Conservation (phyloP, 257 asterid species). For the Verbena officinalis region DNA sequence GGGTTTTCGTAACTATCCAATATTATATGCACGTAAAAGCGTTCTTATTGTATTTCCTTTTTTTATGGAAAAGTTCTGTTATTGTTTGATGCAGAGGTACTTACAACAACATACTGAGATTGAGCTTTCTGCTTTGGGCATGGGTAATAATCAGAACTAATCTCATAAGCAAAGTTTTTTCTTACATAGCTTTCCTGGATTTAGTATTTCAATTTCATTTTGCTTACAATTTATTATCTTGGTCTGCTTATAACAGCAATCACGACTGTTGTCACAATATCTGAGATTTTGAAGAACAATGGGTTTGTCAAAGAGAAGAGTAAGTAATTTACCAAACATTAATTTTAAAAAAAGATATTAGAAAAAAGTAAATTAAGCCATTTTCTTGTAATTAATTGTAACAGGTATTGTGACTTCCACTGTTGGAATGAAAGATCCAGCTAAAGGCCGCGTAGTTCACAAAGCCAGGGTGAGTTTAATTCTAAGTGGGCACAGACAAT, state of each 20-base stretch:
- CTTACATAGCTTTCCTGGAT: too few relatives aligned
- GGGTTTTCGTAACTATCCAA: too few relatives aligned
- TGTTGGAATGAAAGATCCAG: constrained; percentile 81
- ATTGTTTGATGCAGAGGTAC: constrained; percentile 58
- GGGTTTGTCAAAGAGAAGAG: constrained; percentile 91
- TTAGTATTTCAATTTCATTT: not conserved
- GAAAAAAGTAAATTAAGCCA: too few relatives aligned
- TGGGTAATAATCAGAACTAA: constrained; percentile 54
- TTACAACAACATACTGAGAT: constrained; percentile 84
- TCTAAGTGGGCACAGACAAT: too few relatives aligned
- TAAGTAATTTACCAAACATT: constrained; percentile 38
- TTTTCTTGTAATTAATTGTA: constrained; percentile 11
- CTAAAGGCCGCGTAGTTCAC: constrained; percentile 78
- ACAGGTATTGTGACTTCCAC: constrained; percentile 82
- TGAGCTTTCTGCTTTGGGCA: constrained; percentile 89
- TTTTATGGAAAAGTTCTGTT: not conserved
- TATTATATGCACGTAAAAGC: too few relatives aligned
- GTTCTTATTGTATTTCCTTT: not conserved
- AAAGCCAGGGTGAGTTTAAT: constrained; percentile 85
- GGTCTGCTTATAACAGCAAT: constrained; percentile 52
- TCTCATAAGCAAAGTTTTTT: too few relatives aligned
- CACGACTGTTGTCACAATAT: constrained; percentile 88
- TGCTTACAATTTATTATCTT: not conserved
- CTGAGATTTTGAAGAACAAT: constrained; percentile 86
- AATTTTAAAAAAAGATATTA: too few relatives aligned